Percentiles rank a stretch among this genome's conserved stretches.
Evolutionary conservation across 495 filamentous ascomycete species (phyloP).

Genomic region (Aspergillus cristatus): DNA sequence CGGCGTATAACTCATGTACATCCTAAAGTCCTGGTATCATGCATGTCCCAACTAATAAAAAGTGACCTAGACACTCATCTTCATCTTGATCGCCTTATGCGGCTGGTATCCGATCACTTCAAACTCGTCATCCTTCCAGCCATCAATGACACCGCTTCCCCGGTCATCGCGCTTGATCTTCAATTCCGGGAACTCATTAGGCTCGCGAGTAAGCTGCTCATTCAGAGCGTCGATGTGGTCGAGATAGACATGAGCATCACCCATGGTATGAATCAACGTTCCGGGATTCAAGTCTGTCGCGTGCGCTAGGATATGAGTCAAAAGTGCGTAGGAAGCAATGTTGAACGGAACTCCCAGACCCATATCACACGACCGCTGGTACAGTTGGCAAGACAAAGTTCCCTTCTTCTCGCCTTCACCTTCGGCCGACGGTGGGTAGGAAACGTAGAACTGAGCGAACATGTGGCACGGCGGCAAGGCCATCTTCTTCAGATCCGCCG

Average conservation of each 20-base stretch:
- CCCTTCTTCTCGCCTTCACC: constrained; percentile 35
- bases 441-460: constrained; percentile 98
- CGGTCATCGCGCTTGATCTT: constrained; percentile 55
- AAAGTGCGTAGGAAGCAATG: constrained; percentile 84
- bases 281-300: constrained; percentile 76
- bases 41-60: constrained; percentile 10
- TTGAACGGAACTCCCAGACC: constrained; percentile 96
- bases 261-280: constrained; percentile 85
- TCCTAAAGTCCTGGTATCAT: background rate
- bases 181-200: constrained; percentile 72
- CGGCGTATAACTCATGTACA: too few relatives aligned
- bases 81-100: constrained; percentile 87
- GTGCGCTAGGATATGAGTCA: constrained; percentile 90
- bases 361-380: constrained; percentile 96
- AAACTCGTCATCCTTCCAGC: constrained; percentile 84
- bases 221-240: constrained; percentile 86
- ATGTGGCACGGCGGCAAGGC: constrained; percentile 95
- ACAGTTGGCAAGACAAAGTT: constrained; percentile 72
- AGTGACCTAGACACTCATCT: constrained; percentile 75
- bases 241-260: constrained; percentile 88
- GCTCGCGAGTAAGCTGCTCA: constrained; percentile 69
- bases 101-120: constrained; percentile 81
- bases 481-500: constrained; percentile 77
- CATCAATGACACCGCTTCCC: constrained; percentile 55
- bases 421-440: constrained; percentile 44